Conservation (phyloP, 306 rosid genomes). For the Sesbania bispinosa region DNA sequence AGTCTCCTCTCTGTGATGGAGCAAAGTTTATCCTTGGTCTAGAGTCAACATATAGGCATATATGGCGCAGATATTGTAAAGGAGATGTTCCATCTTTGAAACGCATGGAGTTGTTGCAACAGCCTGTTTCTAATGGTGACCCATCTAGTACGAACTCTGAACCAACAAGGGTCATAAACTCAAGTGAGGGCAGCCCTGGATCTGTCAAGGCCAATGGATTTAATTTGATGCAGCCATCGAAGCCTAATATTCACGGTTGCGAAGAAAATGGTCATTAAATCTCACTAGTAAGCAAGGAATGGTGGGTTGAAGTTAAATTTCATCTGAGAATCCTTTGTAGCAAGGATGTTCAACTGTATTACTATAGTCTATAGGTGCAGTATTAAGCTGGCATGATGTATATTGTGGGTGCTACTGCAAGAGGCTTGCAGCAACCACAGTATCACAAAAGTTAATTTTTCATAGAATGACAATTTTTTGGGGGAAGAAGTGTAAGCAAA, state of each 20-base stretch:
- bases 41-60: conserved; percentile 65
- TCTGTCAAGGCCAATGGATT: conserved; percentile 65
- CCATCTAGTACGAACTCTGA: conserved; percentile 31
- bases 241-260: conserved; percentile 15
- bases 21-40: conserved; percentile 61
- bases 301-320: conserved; percentile 35
- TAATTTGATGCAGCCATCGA: conserved; percentile 27
- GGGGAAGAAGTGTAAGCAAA: conserved; percentile 30
- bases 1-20: conserved; percentile 87
- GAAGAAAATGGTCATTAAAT: conserved; percentile 64
- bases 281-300: conserved; percentile 35
- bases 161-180: conserved; percentile 16
- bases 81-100: conserved; percentile 88
- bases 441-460: conserved; percentile 17
- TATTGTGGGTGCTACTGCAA: conserved; percentile 36
- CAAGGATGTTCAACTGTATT: conserved; percentile 28
- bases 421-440: conserved; percentile 22
- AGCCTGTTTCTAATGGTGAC: conserved; percentile 29
- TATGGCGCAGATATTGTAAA: conserved; percentile 87
- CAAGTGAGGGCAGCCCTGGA: conserved; percentile 44
- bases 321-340: conserved; percentile 18
- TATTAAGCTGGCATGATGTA: conserved; percentile 26
- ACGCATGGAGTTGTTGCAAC: conserved; percentile 51
- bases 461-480: conserved; percentile 40
- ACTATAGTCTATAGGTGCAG: conserved; percentile 30